Percentiles rank a stretch among this genome's conserved stretches.
Evolutionary conservation across 306 rosid genomes (phyloP).

Genomic region (Fragaria ananassa): DNA sequence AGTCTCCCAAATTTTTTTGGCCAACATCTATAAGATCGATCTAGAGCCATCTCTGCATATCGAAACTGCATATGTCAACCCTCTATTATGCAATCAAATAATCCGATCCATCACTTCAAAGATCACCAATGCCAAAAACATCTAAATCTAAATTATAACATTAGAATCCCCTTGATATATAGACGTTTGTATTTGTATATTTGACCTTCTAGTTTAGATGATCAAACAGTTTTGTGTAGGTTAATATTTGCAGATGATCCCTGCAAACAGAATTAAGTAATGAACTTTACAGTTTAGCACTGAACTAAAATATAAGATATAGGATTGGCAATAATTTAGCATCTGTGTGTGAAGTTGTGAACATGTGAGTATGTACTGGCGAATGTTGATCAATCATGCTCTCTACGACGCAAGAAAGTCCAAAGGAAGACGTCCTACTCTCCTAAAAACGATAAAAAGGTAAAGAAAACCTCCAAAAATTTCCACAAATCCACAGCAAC

Average conservation of each 20-base stretch:
- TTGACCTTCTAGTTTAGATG: too few relatives aligned
- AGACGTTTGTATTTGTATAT: too few relatives aligned
- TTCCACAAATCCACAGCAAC: neutral
- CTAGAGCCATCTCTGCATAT: neutral
- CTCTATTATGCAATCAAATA: too few relatives aligned
- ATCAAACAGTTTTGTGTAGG: too few relatives aligned
- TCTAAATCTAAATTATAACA: too few relatives aligned
- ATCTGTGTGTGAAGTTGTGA: neutral
- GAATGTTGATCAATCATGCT: constrained; percentile 18
- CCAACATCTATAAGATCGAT: neutral
- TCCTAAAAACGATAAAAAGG: neutral
- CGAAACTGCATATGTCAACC: too few relatives aligned
- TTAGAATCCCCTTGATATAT: too few relatives aligned
- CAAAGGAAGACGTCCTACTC: neutral
- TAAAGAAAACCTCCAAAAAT: neutral
- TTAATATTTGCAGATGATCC: too few relatives aligned
- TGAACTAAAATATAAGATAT: neutral
- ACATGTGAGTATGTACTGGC: constrained; percentile 10
- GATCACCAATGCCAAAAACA: too few relatives aligned
- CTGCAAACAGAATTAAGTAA: neutral
- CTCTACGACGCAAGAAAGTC: constrained; percentile 17
- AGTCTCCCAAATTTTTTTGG: neutral
- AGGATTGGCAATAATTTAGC: neutral
- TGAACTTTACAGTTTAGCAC: neutral
- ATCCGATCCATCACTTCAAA: too few relatives aligned